Evolutionary conservation across 1,284 basidiomycete genomes (phyloP).

Genomic region (Austroboletus novae-zelandiae): DNA sequence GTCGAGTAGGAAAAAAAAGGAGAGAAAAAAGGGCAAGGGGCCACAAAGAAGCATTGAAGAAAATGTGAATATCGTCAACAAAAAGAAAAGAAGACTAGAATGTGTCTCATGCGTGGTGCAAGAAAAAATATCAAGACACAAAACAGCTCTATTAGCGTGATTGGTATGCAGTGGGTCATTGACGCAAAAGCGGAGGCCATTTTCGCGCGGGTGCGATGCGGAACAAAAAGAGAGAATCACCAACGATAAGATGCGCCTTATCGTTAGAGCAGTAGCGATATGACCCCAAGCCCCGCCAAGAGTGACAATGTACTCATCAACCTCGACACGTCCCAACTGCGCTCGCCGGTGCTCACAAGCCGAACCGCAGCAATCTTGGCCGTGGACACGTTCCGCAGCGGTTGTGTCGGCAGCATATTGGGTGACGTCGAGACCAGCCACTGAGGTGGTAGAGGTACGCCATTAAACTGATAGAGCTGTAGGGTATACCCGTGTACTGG

Average conservation of each 20-base stretch:
- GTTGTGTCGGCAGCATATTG: conserved; percentile 41
- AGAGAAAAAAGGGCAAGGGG: neutral
- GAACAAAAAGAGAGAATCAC: neutral
- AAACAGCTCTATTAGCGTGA: conserved; percentile 23
- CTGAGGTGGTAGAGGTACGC: conserved; percentile 36
- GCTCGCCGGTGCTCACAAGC: conserved; percentile 26
- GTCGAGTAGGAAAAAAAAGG: conserved; percentile 11
- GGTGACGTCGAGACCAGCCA: conserved; percentile 33
- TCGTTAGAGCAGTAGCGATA: conserved; percentile 25
- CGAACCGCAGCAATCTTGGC: conserved; percentile 5
- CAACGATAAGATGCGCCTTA: neutral
- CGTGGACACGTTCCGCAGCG: conserved; percentile 30
- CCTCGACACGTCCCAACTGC: conserved; percentile 15
- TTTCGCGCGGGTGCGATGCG: neutral
- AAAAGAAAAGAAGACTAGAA: neutral
- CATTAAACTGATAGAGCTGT: conserved; percentile 42
- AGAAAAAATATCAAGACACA: neutral
- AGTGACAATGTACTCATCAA: conserved; percentile 12
- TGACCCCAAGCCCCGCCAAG: conserved; percentile 20
- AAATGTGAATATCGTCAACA: neutral
- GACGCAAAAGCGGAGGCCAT: conserved; percentile 5
- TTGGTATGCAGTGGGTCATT: conserved; percentile 19
- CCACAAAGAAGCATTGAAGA: neutral
- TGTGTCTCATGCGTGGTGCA: conserved; percentile 13
- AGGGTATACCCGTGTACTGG: conserved; percentile 37